These are phyloP conservation scores for Neurospora discreta DNA, from an alignment of 495 filamentous ascomycete species.

Conservation along the genomic window DNA sequence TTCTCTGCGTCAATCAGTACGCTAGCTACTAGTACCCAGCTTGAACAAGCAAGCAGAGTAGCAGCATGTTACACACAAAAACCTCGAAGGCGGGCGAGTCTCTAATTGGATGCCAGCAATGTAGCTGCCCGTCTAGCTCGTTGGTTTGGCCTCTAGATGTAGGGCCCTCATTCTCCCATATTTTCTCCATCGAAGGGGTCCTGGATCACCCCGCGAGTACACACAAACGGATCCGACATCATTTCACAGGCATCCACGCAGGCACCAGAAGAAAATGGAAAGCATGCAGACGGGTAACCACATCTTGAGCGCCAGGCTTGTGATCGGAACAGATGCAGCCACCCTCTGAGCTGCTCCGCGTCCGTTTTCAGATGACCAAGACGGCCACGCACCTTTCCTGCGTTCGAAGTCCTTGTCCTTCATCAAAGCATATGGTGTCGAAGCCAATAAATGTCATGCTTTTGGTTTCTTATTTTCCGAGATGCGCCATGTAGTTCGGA, in stretches of 20 bases:
- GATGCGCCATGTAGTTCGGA: neutral
- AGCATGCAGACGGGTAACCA: slow-evolving; percentile 4
- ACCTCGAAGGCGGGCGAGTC: neutral
- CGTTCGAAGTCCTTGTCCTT: neutral
- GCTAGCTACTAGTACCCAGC: neutral
- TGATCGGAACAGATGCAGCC: neutral
- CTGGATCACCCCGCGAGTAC: neutral
- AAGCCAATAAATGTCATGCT: neutral
- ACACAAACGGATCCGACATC: neutral
- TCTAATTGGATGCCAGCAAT: neutral
- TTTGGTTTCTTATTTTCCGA: neutral
- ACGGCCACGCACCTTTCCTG: neutral
- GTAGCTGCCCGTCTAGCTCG: neutral
- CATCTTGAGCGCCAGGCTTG: slow-evolving; percentile 11
- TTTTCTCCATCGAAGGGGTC: neutral
- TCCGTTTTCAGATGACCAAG: neutral
- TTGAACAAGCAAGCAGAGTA: neutral
- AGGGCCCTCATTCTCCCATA: neutral
- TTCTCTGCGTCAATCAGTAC: neutral
- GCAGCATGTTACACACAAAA: neutral
- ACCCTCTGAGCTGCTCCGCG: neutral
- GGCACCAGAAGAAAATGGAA: neutral
- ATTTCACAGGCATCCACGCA: neutral
- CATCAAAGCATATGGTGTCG: neutral
- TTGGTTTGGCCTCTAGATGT: neutral